These are phyloP conservation scores for Xylariaceae sp. DNA, from an alignment of 2,329 filamentous ascomycete species.

Conservation along the genomic window DNA sequence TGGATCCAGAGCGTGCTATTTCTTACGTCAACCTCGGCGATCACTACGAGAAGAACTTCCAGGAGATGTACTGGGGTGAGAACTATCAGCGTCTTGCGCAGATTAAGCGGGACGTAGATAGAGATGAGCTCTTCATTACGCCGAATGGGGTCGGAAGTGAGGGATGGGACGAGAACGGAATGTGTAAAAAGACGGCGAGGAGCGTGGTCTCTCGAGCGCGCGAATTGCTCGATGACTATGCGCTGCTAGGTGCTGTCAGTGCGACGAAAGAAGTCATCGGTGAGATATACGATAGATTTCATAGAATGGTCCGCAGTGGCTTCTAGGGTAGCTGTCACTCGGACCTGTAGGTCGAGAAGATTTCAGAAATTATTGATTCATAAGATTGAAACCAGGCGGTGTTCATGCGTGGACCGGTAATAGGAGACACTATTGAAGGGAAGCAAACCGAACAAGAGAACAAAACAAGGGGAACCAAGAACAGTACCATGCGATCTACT, in stretches of 20 bases:
- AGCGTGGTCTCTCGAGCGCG: not conserved
- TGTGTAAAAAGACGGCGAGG: not conserved
- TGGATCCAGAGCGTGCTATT: not conserved
- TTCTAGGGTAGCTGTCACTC: no score
- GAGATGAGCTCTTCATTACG: not conserved
- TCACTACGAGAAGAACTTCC: not conserved
- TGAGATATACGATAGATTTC: no score
- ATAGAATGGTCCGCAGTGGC: no score
- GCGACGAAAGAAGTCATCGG: no score
- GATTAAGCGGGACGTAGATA: not conserved
- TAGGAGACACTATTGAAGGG: no score
- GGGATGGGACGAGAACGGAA: not conserved
- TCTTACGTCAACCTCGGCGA: not conserved
- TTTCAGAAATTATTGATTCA: no score
- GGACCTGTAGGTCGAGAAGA: no score
- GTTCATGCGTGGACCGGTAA: no score
- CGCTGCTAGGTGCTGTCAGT: no score
- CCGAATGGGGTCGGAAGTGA: not conserved
- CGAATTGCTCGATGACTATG: not conserved
- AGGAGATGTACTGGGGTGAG: not conserved
- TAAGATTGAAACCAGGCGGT: no score
- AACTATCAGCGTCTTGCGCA: not conserved
- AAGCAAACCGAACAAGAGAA: no score
- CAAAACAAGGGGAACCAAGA: not conserved
- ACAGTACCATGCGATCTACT: not conserved